Conservation (phyloP, 116 monocot genomes). For the Phalaenopsis hybrid region DNA sequence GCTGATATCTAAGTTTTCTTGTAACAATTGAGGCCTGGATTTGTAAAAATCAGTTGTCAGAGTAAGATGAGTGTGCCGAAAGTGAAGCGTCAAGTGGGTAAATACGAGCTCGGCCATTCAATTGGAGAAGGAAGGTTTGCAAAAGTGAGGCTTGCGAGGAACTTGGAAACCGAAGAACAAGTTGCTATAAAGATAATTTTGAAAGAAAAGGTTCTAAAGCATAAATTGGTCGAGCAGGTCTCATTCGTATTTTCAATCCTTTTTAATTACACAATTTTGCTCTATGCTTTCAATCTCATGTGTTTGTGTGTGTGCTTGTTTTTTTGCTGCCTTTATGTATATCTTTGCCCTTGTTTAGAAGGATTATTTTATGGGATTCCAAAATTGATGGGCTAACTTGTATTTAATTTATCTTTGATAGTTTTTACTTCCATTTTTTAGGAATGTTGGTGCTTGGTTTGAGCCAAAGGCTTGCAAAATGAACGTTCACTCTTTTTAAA, state of each 20-base stretch:
- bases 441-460: background rate
- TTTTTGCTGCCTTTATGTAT: background rate
- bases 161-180: conserved; percentile 50
- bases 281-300: background rate
- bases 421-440: background rate
- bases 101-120: conserved; percentile 69
- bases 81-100: conserved; percentile 56
- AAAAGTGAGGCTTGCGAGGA: conserved; percentile 66
- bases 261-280: background rate
- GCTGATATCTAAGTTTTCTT: background rate
- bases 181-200: conserved; percentile 74
- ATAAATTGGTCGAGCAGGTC: conserved; percentile 80
- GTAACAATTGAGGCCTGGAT: background rate
- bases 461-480: background rate
- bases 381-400: background rate
- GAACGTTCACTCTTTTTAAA: background rate
- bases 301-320: background rate
- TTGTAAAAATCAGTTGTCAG: background rate
- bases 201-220: conserved; percentile 76
- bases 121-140: conserved; percentile 80
- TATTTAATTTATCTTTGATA: background rate
- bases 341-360: background rate
- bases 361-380: background rate
- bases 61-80: conserved; percentile 36
- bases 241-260: background rate